A percentile compares a stretch with the other conserved stretches of the same genome.
These are phyloP conservation scores for Fraxinus nigra DNA, from an alignment of 305 asterid genomes.

Conservation along the genomic window DNA sequence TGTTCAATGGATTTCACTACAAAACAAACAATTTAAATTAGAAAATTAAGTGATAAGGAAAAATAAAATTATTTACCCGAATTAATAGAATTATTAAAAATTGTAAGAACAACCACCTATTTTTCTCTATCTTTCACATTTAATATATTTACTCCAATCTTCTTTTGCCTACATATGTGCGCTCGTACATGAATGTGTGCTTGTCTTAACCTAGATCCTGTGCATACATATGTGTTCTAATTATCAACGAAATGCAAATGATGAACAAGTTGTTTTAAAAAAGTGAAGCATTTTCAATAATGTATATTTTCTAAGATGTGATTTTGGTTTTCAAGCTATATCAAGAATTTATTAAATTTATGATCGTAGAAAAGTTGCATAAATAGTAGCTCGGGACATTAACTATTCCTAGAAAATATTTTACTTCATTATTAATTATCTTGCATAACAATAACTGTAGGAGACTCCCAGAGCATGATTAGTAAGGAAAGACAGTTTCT, in stretches of 20 bases:
- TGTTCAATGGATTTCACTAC: conserved; percentile 5
- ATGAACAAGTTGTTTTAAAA: not conserved
- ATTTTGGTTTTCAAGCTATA: not conserved
- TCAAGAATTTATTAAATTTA: no score
- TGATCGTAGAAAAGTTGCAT: not conserved
- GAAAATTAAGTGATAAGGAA: not conserved
- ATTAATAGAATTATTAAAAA: not conserved
- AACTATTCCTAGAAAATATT: not conserved
- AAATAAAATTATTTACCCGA: not conserved
- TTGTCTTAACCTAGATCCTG: not conserved
- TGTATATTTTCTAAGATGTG: not conserved
- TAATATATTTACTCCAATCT: not conserved
- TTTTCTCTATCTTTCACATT: not conserved
- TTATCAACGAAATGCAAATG: not conserved
- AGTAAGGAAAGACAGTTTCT: not conserved
- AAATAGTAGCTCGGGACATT: not conserved
- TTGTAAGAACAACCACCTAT: not conserved
- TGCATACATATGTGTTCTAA: not conserved
- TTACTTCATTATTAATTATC: not conserved
- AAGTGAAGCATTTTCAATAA: not conserved
- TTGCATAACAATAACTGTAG: not conserved
- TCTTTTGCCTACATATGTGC: not conserved
- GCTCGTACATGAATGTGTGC: not conserved
- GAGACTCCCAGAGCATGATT: not conserved
- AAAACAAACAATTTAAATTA: not conserved